phyloP scores from a whole-genome alignment of 2,329 filamentous ascomycete genomes.

The Neopestalotiopsis sp. region DNA sequence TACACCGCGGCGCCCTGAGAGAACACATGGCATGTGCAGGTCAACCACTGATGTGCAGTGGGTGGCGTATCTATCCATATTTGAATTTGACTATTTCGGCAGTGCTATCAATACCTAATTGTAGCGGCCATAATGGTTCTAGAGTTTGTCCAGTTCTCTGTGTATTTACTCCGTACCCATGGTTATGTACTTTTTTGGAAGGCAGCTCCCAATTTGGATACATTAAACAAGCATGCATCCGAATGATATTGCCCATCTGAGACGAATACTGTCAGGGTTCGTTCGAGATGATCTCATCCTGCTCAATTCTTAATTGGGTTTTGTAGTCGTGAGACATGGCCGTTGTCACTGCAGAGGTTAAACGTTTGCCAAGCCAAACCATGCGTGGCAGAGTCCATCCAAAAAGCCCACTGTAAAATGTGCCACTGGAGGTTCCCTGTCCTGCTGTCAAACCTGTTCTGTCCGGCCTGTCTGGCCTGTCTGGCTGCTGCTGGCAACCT shows the following conservation, averaged over 20 bases:
- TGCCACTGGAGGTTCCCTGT: background rate
- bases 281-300: constrained; percentile 1
- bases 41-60: background rate
- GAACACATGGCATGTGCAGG: background rate
- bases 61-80: background rate
- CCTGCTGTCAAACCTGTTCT: background rate
- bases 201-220: background rate
- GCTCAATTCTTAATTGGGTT: background rate
- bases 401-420: too few species aligned
- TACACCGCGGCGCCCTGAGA: background rate
- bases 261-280: background rate
- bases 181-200: background rate
- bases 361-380: background rate
- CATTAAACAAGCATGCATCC: background rate
- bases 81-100: background rate
- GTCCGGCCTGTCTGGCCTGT: background rate
- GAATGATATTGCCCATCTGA: background rate
- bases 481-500: background rate
- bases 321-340: background rate
- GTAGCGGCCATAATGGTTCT: too few species aligned
- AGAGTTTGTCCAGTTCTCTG: too few species aligned
- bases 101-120: background rate
- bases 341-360: background rate
- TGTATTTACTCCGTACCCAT: background rate
- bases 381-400: constrained; percentile 4